Conservation (phyloP, 345 rosid genomes). For the Camelina neglecta region DNA sequence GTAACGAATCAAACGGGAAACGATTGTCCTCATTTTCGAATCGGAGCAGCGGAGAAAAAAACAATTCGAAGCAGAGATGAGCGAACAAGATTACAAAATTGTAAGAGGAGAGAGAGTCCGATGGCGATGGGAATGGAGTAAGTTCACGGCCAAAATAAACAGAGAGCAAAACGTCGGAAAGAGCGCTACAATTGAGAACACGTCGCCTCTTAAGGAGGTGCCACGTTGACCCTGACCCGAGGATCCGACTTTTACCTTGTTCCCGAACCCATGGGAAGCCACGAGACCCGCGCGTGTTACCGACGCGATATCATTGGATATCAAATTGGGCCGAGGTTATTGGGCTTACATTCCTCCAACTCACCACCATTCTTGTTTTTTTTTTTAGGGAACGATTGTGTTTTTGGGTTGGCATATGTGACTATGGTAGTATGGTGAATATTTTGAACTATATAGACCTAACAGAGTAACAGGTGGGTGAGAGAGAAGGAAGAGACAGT, state of each 20-base stretch:
- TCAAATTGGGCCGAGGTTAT: background rate
- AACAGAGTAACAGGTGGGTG: conserved; percentile 25
- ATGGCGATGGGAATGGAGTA: conserved; percentile 37
- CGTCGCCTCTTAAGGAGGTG: conserved; percentile 21
- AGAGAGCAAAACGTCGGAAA: conserved; percentile 32
- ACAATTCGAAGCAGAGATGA: conserved; percentile 16
- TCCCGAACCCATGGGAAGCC: conserved; percentile 26
- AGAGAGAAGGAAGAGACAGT: conserved; percentile 27
- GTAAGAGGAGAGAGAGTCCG: conserved; percentile 18
- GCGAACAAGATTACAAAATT: background rate
- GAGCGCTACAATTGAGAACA: conserved; percentile 31
- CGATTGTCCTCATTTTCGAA: conserved; percentile 45
- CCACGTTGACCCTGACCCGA: conserved; percentile 41
- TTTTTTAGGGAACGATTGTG: too few relatives aligned
- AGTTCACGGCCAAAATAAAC: background rate
- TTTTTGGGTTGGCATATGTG: too few relatives aligned
- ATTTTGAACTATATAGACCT: too few relatives aligned
- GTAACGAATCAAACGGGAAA: conserved; percentile 45
- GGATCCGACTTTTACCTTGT: conserved; percentile 1
- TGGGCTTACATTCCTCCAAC: background rate
- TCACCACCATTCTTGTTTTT: too few relatives aligned
- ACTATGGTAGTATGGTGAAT: too few relatives aligned
- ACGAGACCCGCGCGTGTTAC: conserved; percentile 19
- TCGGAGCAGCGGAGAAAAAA: background rate
- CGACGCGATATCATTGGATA: background rate